phyloP scores from a whole-genome alignment of 495 filamentous ascomycete species.

The Penicillium daleae region DNA sequence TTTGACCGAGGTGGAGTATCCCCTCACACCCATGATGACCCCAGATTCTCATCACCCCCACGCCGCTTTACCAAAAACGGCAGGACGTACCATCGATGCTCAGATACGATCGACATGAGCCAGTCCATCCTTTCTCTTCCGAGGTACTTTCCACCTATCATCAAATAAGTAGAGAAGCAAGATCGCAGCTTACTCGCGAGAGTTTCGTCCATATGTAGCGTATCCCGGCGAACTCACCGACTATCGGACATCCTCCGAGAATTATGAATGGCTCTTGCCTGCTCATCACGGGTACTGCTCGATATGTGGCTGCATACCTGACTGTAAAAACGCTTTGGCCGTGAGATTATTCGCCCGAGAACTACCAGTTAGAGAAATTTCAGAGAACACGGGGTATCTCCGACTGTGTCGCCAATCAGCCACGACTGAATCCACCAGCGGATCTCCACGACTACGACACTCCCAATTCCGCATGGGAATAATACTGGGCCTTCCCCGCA shows the following conservation, averaged over 20 bases:
- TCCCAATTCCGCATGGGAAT: slow-evolving; percentile 13
- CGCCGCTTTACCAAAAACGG: slow-evolving; percentile 15
- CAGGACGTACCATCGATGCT: neutral
- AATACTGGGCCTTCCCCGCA: slow-evolving; percentile 26
- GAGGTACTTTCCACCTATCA: slow-evolving; percentile 15
- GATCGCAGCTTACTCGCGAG: neutral
- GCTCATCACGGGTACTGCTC: too few species aligned
- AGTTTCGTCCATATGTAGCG: neutral
- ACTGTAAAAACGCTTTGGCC: neutral
- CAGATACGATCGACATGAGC: slow-evolving; percentile 3
- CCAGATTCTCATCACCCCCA: slow-evolving; percentile 26
- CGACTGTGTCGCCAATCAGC: slow-evolving; percentile 18
- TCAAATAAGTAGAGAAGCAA: neutral
- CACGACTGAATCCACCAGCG: slow-evolving; percentile 17
- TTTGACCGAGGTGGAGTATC: neutral
- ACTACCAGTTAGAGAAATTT: neutral
- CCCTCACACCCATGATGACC: slow-evolving; percentile 5
- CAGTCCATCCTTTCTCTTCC: neutral
- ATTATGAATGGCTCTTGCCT: neutral
- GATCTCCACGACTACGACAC: slow-evolving; percentile 7
- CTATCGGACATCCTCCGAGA: slow-evolving; percentile 28
- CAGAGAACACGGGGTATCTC: slow-evolving; percentile 5
- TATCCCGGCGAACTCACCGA: slow-evolving; percentile 12
- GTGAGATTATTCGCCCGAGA: too few species aligned
- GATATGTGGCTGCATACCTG: neutral